Evolutionary conservation across 2,329 filamentous ascomycete species (phyloP).

Genomic region (Lecanicillium sp.): DNA sequence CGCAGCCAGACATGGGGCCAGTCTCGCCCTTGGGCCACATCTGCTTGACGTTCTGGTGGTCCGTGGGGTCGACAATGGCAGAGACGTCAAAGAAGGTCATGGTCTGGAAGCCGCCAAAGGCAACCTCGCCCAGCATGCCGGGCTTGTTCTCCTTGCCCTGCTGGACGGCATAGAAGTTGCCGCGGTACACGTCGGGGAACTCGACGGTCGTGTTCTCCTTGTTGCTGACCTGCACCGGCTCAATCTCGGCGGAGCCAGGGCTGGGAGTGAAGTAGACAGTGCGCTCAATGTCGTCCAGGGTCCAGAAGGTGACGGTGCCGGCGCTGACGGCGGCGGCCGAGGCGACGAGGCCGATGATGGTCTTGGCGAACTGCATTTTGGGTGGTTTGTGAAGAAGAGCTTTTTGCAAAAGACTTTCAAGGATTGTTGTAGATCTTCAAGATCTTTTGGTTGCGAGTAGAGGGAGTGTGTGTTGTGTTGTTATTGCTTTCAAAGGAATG

Average conservation of each 20-base stretch:
- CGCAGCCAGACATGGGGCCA: slow-evolving; percentile 43
- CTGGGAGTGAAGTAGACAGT: slow-evolving; percentile 46
- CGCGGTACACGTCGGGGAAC: slow-evolving; percentile 40
- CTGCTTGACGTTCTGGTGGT: slow-evolving; percentile 47
- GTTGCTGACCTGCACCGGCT: slow-evolving; percentile 34
- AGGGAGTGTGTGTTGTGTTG: slow-evolving; percentile 14
- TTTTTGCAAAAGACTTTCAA: neutral
- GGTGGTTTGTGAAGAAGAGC: slow-evolving; percentile 17
- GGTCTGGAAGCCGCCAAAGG: slow-evolving; percentile 42
- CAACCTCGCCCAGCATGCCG: slow-evolving; percentile 50
- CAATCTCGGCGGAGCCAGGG: slow-evolving; percentile 29
- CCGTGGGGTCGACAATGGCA: slow-evolving; percentile 47
- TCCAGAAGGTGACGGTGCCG: slow-evolving; percentile 52
- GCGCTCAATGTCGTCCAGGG: slow-evolving; percentile 46
- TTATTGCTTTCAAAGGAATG: slow-evolving; percentile 15
- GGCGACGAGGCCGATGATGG: slow-evolving; percentile 39
- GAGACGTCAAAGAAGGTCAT: slow-evolving; percentile 53
- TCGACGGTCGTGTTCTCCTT: slow-evolving; percentile 33
- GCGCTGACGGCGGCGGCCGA: slow-evolving; percentile 38
- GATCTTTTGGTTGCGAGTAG: slow-evolving; percentile 12
- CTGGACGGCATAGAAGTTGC: slow-evolving; percentile 46
- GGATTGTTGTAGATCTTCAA: slow-evolving; percentile 16
- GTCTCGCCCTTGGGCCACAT: slow-evolving; percentile 40
- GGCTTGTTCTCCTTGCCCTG: slow-evolving; percentile 35
- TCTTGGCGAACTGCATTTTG: slow-evolving; percentile 50